Conservation (phyloP, 805 yeast species). For the Myxozyma geophila region DNA sequence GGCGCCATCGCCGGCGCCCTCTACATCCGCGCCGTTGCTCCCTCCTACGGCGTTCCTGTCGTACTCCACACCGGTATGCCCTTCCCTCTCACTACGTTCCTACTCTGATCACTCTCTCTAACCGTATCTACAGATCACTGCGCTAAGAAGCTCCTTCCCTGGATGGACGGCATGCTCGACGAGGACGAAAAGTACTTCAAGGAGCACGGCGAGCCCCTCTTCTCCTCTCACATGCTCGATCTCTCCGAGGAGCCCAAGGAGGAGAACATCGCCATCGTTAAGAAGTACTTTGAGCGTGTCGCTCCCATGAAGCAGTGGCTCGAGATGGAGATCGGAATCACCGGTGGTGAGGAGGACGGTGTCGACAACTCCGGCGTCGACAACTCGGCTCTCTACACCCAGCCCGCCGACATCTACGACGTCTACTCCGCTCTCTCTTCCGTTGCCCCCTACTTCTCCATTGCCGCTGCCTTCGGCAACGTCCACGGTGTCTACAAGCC, state of each 20-base stretch:
- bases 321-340: conserved; percentile 99
- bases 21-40: conserved; percentile 95
- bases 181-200: conserved; percentile 94
- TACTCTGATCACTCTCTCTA: background rate
- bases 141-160: conserved; percentile 95
- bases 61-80: conserved; percentile 73
- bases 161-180: conserved; percentile 97
- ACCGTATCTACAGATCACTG: conserved; percentile 70
- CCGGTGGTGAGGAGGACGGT: conserved; percentile 99
- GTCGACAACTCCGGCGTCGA: conserved; percentile 95
- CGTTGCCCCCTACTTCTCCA: conserved; percentile 96
- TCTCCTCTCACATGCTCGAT: conserved; percentile 99
- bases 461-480: conserved; percentile 99
- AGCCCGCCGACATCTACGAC: conserved; percentile 89
- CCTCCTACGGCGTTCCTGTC: conserved; percentile 95
- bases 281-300: conserved; percentile 91
- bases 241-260: conserved; percentile 95
- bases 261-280: conserved; percentile 93
- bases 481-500: conserved; percentile 99
- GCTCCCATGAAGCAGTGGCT: conserved; percentile 94
- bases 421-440: conserved; percentile 89
- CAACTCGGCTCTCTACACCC: conserved; percentile 87
- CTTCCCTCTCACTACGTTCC: background rate
- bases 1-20: conserved; percentile 98
- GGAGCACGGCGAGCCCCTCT: conserved; percentile 88